Evolutionary conservation across 352 stramenopile genomes (phyloP), one percentile per base, ranked within the genome.

Genomic region (Phytophthora vignae): DNA sequence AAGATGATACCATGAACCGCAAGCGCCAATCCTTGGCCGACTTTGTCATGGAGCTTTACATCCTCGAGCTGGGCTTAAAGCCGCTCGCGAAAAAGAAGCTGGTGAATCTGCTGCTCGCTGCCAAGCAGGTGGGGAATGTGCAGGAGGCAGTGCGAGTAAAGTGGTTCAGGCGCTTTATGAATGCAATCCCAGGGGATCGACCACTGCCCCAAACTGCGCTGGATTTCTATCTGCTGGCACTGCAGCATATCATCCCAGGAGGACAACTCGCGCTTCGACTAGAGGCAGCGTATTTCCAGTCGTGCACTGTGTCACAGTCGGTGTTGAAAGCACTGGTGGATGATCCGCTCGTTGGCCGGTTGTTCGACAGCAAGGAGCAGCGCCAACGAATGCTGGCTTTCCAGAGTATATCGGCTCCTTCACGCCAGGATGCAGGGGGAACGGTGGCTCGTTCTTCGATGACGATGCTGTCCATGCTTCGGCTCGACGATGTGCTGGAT

Each of bases 401-500:
- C 8, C 71, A 73, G 36, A 71, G 60, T 36, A 57, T 73, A 44
- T 27, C 50, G 50, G 31, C 56, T 57, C 46, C 68, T 52, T 46
- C 56, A n/a, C 38, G 69, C 14, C 57, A 71, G 17, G 40, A 74
- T 22, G 44, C 59, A 8, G 64, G 64, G n/a, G 55, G 29, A 38
- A 48, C 55, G 22, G 31, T 42, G 14, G n/a, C n/a, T 29, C 40
- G 42, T 17, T 60, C 63, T 21, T 73, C 69, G 1, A 55, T 64
- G 1, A 29, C 57, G 11, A 52, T 64, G 29, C 7, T 66, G n/a
- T 59, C 71, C 14, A 74, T 84, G 29, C 58, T 93, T 44, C 81
- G 82, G 25, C 53, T 96, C 1, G 85, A 95, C 17, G 85, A 93
- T 5, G 72, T 94, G 19, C 66, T 96, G 19, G 84, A 93, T 33